Percentiles rank a stretch among this genome's conserved stretches.
Evolutionary conservation across 805 yeast species (phyloP).

Genomic region (Clavispora vitiphila): DNA sequence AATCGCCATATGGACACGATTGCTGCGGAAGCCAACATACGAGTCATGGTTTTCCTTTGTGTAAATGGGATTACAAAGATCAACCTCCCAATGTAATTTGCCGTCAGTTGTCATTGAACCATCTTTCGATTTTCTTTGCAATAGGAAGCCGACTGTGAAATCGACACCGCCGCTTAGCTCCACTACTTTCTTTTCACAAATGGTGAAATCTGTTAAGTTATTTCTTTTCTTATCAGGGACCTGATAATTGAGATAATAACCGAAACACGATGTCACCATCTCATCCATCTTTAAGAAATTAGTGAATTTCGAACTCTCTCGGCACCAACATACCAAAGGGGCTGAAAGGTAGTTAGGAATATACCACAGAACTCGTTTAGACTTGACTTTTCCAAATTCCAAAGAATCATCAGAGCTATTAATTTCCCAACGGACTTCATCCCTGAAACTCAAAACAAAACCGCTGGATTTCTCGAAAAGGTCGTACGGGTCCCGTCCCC

Average conservation of each 20-base stretch:
- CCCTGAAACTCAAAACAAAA: slow-evolving; percentile 66
- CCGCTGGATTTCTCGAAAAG: slow-evolving; percentile 69
- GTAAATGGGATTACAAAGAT: slow-evolving; percentile 54
- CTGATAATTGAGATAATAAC: slow-evolving; percentile 35
- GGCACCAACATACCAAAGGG: slow-evolving; percentile 52
- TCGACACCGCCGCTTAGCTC: slow-evolving; percentile 56
- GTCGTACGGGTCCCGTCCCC: slow-evolving; percentile 74
- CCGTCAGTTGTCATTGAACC: slow-evolving; percentile 41
- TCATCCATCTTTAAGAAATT: slow-evolving; percentile 43
- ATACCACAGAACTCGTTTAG: slow-evolving; percentile 61
- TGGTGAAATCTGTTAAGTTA: slow-evolving; percentile 10
- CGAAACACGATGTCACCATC: slow-evolving; percentile 43
- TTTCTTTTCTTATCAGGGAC: slow-evolving; percentile 7
- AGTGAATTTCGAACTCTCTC: slow-evolving; percentile 39
- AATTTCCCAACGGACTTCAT: slow-evolving; percentile 53
- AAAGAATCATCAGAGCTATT: slow-evolving; percentile 67
- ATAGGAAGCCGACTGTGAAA: slow-evolving; percentile 52
- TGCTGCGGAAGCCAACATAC: slow-evolving; percentile 36
- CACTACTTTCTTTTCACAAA: slow-evolving; percentile 48
- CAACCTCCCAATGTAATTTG: slow-evolving; percentile 57
- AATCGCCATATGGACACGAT: slow-evolving; percentile 37
- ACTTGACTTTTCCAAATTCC: slow-evolving; percentile 57
- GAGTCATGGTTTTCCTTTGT: slow-evolving; percentile 35
- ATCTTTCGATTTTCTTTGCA: slow-evolving; percentile 39
- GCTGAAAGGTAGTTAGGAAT: slow-evolving; percentile 68